Evolutionary conservation across 2,329 filamentous ascomycete genomes (phyloP), one percentile per base, ranked within the genome.

Genomic region (Rutstroemia sydowiana): DNA sequence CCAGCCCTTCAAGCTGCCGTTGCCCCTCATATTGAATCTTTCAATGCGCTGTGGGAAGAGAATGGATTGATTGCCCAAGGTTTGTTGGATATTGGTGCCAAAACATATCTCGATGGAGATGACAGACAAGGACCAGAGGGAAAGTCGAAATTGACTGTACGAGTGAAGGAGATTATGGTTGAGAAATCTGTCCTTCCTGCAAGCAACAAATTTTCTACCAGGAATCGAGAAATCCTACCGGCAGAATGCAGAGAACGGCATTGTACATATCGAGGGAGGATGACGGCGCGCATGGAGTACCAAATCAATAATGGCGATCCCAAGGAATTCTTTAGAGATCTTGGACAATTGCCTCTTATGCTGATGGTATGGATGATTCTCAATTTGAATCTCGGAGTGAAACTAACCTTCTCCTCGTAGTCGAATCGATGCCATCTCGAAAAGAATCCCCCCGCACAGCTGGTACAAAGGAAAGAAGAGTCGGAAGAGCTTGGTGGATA

Each of bases 401-500:
- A 44, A 40, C 62, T 69, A 39, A 69, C 58, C 5, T 30, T 41
- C 13, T 42, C 18, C 31, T 21, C 18, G 13, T 62, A 91, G 84
- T 93, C 91, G 54, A 95, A 90, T 68, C 79, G 84, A 67, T 98
- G 93, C 67, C 90, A 98, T 66, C 79, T 98, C 23, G 85, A 95
- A 68, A 85, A 86, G 56, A 84, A 91, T 63, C 85, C 88, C 5
- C 93, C 93, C 0, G 84, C 85, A 10, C 77, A 87, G 63, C 77
- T 98, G 14, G 89, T 97, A 28, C 77, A 86, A 57, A 82, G 82
- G 55, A 95, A 96, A 68, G 93, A 98, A 71, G 93, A 98, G 70
- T 87, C 91, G 0, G 93, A 98, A 70, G 93, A 98, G 70, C 72
- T 97, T 30, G 93, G 93, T 34, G 93, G 93, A 41, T 98, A 97